Evolutionary conservation across 805 yeast genomes (phyloP), one percentile per base, ranked within the genome.

Genomic region (Pichia occidentalis): DNA sequence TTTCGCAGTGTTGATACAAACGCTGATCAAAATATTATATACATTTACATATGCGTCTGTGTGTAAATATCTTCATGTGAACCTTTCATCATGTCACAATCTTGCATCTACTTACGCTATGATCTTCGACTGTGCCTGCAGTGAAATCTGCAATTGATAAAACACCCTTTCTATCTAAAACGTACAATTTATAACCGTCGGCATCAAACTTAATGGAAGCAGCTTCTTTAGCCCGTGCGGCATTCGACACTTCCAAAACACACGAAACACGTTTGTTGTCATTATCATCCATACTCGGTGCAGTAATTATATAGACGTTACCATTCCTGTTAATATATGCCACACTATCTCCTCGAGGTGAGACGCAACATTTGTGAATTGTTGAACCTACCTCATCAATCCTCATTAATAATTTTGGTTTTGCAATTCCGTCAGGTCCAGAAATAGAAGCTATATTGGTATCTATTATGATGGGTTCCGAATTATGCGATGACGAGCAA

Each of bases 341-440:
- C 21, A 86, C 68, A 0, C 92, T 80, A 53, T 87, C 95, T 22
- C 92, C 88, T 17, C 95, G 65, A 1, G 96, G 95, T 3, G 94
- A 83, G 1, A 84, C 70, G 17, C 80, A 77, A 40, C 80, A 74
- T 31, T 69, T 67, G 55, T 88, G 95, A 40, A 87, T 82, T 5
- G 75, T 67, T 3, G 83, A 73, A 0, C 97, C 97, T 12, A 88
- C 71, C 50, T 88, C 95, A 39, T 81, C 84, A 12, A 87, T 63
- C 47, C 79, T 71, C 53, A 79, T 59, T 5, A 78, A 52, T 56
- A 81, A 57, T 23, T 73, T 65, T 0, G 87, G 86, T 38, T 75
- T 77, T 4, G 79, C 77, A 22, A 76, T 53, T 2, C 61, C 65
- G 30, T 62, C 63, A 3, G 61, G 56, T 3, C 63, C 61, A 5